Evolutionary conservation across 2,329 filamentous ascomycete species (phyloP).

Genomic region (Verticillium nonalfalfae): DNA sequence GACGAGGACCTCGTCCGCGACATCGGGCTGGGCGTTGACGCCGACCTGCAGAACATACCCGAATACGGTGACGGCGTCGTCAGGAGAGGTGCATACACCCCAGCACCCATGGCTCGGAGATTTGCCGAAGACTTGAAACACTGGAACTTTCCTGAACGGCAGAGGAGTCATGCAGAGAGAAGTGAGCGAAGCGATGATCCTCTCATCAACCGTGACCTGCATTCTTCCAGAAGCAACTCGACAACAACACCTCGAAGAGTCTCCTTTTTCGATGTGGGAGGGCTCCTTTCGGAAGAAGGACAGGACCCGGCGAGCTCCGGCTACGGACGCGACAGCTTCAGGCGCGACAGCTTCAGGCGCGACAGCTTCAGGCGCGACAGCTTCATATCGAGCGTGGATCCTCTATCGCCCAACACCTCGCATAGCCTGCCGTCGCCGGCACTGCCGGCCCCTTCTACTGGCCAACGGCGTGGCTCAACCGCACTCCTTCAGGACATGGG

Average conservation of each 20-base stretch:
- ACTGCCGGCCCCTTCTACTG: conserved; percentile 34
- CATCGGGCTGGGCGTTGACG: conserved; percentile 63
- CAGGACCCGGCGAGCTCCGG: conserved; percentile 20
- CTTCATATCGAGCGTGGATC: conserved; percentile 32
- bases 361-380: conserved; percentile 37
- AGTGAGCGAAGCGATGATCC: conserved; percentile 38
- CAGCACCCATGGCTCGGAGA: conserved; percentile 26
- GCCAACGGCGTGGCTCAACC: conserved; percentile 47
- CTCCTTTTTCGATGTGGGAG: conserved; percentile 82
- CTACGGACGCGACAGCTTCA: conserved; percentile 32
- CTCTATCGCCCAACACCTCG: conserved; percentile 22
- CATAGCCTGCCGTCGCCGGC: conserved; percentile 30
- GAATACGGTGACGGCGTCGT: conserved; percentile 10
- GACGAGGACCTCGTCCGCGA: conserved; percentile 85
- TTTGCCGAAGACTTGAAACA: conserved; percentile 30
- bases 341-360: conserved; percentile 17
- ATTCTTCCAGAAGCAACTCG: conserved; percentile 30
- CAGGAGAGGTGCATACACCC: conserved; percentile 20
- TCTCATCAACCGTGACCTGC: conserved; percentile 27
- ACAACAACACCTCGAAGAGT: conserved; percentile 50
- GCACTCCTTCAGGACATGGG: conserved; percentile 54
- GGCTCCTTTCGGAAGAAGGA: conserved; percentile 50
- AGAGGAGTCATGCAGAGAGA: conserved; percentile 25
- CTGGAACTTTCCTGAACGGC: conserved; percentile 41
- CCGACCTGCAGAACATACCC: conserved; percentile 37